phyloP scores from a whole-genome alignment of 768 basidiomycete genomes.

The Wakefieldia striispora region DNA sequence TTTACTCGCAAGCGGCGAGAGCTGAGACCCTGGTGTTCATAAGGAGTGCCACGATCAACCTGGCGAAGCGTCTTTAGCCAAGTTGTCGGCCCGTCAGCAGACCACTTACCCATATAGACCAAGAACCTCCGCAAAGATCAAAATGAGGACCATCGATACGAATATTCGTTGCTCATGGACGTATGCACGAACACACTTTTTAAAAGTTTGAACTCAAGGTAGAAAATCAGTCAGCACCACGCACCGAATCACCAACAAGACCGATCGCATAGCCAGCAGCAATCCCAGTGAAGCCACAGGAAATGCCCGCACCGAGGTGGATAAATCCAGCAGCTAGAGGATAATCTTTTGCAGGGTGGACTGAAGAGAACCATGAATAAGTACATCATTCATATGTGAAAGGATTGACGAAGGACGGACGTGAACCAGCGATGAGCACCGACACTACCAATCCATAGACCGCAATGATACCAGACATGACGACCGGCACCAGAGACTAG shows the following conservation, averaged over 20 bases:
- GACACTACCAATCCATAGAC: slow-evolving; percentile 97
- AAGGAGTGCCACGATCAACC: slow-evolving; percentile 85
- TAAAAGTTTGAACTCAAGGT: slow-evolving; percentile 4
- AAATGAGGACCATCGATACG: slow-evolving; percentile 94
- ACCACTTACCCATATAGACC: slow-evolving; percentile 76
- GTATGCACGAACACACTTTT: slow-evolving; percentile 86
- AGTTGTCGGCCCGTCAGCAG: background rate
- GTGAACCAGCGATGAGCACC: slow-evolving; percentile 78
- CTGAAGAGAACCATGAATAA: slow-evolving; percentile 37
- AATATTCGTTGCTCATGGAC: slow-evolving; percentile 89
- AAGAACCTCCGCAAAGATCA: slow-evolving; percentile 89
- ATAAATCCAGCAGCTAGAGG: slow-evolving; percentile 85
- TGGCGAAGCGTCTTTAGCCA: slow-evolving; percentile 19
- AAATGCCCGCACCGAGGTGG: slow-evolving; percentile 88
- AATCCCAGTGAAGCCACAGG: slow-evolving; percentile 88
- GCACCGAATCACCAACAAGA: slow-evolving; percentile 86
- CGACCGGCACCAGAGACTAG: slow-evolving; percentile 92
- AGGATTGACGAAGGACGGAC: slow-evolving; percentile 35
- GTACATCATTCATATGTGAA: slow-evolving; percentile 3
- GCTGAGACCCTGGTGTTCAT: slow-evolving; percentile 79
- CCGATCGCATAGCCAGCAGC: slow-evolving; percentile 96
- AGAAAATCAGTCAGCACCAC: slow-evolving; percentile 28
- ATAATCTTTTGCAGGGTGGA: slow-evolving; percentile 63
- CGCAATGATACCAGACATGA: slow-evolving; percentile 98
- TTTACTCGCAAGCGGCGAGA: slow-evolving; percentile 25